Conservation (phyloP, 163 green algal genomes). For the Smithsoniella earleae region DNA sequence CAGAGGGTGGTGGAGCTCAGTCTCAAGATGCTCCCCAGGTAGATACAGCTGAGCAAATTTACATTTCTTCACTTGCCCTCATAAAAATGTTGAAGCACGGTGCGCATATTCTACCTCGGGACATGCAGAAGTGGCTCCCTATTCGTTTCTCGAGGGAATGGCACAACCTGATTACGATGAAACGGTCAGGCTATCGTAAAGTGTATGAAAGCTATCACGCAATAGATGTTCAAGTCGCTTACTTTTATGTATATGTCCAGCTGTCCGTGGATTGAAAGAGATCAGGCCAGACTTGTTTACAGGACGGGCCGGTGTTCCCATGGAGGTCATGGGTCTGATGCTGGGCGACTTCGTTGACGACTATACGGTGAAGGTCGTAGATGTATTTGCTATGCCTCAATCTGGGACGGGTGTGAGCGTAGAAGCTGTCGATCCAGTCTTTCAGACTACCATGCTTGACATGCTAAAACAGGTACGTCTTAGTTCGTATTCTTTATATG, state of each 20-base stretch:
- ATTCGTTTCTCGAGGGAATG: too few species aligned
- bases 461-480: conserved; percentile 96
- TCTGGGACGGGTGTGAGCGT: conserved; percentile 93
- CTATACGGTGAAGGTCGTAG: conserved; percentile 95
- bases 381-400: conserved; percentile 99
- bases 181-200: neutral
- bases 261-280: too few species aligned
- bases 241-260: neutral
- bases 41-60: conserved; percentile 89
- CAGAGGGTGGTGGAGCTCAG: conserved; percentile 32
- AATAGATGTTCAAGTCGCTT: neutral
- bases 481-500: too few species aligned
- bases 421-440: conserved; percentile 97
- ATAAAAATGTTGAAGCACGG: conserved; percentile 99
- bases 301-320: conserved; percentile 91
- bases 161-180: conserved; percentile 10
- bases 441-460: conserved; percentile 99
- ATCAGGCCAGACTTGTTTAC: conserved; percentile 28
- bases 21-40: conserved; percentile 53
- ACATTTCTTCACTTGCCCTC: conserved; percentile 92
- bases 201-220: neutral
- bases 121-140: neutral
- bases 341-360: conserved; percentile 99
- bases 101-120: conserved; percentile 34
- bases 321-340: conserved; percentile 99